These are phyloP conservation scores for Cryphonectria radicalis DNA, from an alignment of 2,329 filamentous ascomycete genomes.

Conservation along the genomic window DNA sequence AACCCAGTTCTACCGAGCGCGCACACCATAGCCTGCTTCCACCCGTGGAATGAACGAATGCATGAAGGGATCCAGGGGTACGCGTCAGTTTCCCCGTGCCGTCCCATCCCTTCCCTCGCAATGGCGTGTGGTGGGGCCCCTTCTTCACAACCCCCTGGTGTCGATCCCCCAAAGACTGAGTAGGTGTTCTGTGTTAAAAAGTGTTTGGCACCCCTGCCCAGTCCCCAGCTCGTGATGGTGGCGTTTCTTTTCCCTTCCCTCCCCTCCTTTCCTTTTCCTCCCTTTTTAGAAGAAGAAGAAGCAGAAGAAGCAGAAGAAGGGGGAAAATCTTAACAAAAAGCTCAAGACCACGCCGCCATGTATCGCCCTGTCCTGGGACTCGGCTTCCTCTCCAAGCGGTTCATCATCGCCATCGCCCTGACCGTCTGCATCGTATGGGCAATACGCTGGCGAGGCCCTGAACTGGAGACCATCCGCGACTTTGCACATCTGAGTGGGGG, in stretches of 20 bases:
- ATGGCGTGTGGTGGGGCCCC: neutral
- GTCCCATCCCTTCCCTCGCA: conserved; percentile 6
- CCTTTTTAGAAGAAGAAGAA: neutral
- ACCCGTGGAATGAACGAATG: neutral
- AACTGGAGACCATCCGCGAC: conserved; percentile 6
- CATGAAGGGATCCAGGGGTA: neutral
- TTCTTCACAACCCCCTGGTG: neutral
- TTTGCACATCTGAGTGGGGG: neutral
- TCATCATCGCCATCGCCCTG: neutral
- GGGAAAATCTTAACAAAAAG: neutral
- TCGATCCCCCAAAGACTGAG: neutral
- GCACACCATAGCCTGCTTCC: neutral
- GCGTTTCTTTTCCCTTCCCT: neutral
- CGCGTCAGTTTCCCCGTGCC: neutral
- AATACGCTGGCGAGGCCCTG: conserved; percentile 2
- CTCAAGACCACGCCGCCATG: conserved; percentile 3
- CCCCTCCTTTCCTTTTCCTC: neutral
- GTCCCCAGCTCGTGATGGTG: neutral
- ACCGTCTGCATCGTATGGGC: conserved; percentile 3
- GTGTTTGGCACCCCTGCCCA: neutral
- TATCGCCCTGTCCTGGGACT: conserved; percentile 5
- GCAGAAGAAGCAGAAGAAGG: neutral
- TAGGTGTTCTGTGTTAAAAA: neutral
- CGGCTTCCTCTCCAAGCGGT: conserved; percentile 9
- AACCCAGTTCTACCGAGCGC: neutral